These are phyloP conservation scores for Vaucheria bursata DNA, from an alignment of 352 stramenopile species.

Conservation along the genomic window DNA sequence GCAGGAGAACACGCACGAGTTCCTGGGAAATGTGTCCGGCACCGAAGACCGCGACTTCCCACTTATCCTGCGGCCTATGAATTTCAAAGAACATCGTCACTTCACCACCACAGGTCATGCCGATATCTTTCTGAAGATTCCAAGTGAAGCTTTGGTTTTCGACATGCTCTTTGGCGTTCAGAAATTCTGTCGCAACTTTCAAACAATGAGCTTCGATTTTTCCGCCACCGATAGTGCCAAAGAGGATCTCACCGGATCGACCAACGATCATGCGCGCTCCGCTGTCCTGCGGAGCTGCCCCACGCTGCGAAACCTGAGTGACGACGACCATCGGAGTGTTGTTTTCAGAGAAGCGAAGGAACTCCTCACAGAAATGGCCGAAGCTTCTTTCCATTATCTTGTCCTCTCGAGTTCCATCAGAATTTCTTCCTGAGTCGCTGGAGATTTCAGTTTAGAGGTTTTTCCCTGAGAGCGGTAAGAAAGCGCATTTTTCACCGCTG, in stretches of 20 bases:
- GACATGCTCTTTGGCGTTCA: background rate
- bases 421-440: background rate
- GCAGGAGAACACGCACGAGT: background rate
- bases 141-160: background rate
- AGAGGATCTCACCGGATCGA: background rate
- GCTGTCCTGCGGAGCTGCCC: background rate
- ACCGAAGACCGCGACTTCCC: background rate
- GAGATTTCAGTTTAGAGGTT: background rate
- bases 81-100: background rate
- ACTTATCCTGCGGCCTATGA: background rate
- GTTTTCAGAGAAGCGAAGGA: background rate
- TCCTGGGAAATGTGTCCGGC: background rate
- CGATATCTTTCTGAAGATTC: background rate
- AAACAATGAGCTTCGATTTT: background rate
- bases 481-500: constrained; percentile 76
- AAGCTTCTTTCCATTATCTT: background rate
- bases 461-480: background rate
- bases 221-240: background rate
- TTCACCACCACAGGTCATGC: background rate
- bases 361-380: background rate
- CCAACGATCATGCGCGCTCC: background rate
- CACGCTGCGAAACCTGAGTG: background rate
- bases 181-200: background rate
- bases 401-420: background rate
- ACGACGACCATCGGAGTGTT: background rate